A percentile compares a stretch with the other conserved stretches of the same genome.
Conservation (phyloP, 1,284 basidiomycete genomes). For the Peniophora sp. region DNA sequence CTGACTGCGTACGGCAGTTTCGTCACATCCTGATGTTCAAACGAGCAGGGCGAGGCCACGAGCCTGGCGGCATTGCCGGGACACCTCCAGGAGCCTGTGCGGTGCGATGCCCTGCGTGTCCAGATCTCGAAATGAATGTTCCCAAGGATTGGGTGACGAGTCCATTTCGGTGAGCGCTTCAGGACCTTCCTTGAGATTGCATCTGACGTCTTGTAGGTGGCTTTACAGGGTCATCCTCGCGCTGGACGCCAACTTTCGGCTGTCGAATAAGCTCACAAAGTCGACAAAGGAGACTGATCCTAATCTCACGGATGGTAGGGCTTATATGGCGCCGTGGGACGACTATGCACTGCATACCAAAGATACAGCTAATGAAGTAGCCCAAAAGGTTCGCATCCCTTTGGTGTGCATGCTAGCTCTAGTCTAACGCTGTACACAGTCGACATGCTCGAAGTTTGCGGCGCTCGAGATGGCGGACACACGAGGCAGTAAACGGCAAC, state of each 20-base stretch:
- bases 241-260: constrained; percentile 21
- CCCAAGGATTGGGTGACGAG: constrained; percentile 7
- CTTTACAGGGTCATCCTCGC: constrained; percentile 16
- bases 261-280: constrained; percentile 15
- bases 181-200: too few relatives aligned
- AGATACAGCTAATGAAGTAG: neutral
- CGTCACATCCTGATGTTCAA: constrained; percentile 14
- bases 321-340: constrained; percentile 18
- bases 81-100: constrained; percentile 10
- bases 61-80: constrained; percentile 1
- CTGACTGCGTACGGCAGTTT: constrained; percentile 7
- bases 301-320: constrained; percentile 14
- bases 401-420: neutral
- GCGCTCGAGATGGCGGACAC: constrained; percentile 5
- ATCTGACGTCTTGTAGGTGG: constrained; percentile 9
- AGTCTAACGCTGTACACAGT: neutral
- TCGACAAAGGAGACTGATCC: constrained; percentile 15
- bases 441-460: constrained; percentile 12
- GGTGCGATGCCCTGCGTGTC: constrained; percentile 14
- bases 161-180: neutral
- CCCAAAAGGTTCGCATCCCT: neutral
- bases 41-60: constrained; percentile 8
- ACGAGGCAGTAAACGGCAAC: constrained; percentile 11
- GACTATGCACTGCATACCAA: constrained; percentile 4
- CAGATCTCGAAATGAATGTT: constrained; percentile 12